Base-by-base conservation (phyloP, 495 filamentous ascomycete species). In the Lentithecium fluviatile region DNA sequence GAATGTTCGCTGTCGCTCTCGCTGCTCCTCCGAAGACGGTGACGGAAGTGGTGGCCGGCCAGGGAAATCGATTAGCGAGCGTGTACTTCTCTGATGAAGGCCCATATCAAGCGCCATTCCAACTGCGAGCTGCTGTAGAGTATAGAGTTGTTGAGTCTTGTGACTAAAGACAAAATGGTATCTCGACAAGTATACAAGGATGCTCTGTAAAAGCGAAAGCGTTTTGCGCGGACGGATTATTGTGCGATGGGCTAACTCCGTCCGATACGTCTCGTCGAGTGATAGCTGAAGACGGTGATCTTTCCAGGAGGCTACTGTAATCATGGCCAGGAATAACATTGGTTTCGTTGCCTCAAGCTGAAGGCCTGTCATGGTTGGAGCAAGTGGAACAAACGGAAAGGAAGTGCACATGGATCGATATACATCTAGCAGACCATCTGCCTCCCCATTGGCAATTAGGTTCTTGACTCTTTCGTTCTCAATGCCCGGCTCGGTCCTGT, bases 1-100 rank as follows among this genome's bases (percentile, higher is more conserved):
- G 59, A 57, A 71, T 11, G 70, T 62, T 23, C 71, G 62, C 38
- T 61, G 49, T 0, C 36, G 52, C 45, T 74, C 71, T 17, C 67
- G 48, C 20, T 66, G 60, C 54, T 62, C 62, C 8, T 36, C 17
- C 1, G 45, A 12, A 25, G 62, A 49, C 19, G 34, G 52, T 8
- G n/a, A 23, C 11, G 13, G 45, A 11, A 40, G 56, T 7, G 26
- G 36, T 26, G 51, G 42, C 11, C 45, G 10, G 1, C 61, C 61
- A 2, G 53, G 48, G 4, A 65, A 21, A 8, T 56, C 56, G 17
- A 60, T 17, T 5, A 23, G 19, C 1, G 13, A 2, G 6, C 36
- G 24, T 6, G 13, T 59, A n/a, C 10, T 40, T 24, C 26, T 56
- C 25, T 65, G 50, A 32, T 65, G 56, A 6, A 65, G 21, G 4